These are phyloP conservation scores for Petunia axillaris DNA, from an alignment of 257 asterid species.

Conservation along the genomic window DNA sequence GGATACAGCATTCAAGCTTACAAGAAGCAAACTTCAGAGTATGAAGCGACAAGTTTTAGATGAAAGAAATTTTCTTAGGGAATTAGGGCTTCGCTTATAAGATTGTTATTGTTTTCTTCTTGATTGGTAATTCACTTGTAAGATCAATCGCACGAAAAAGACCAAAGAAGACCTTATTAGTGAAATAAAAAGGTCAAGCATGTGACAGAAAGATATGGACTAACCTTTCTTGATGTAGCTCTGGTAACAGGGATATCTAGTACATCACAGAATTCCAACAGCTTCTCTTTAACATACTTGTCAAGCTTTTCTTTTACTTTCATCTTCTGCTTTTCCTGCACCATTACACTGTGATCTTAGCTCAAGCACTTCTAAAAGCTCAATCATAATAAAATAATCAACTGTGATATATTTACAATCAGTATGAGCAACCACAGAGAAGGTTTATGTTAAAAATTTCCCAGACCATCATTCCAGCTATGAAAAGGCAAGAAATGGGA, in stretches of 20 bases:
- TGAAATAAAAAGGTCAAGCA: constrained; percentile 1
- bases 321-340: constrained; percentile 80
- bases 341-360: constrained; percentile 11
- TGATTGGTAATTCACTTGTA: not conserved
- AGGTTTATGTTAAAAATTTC: not conserved
- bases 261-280: constrained; percentile 77
- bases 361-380: not conserved
- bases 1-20: not conserved
- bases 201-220: constrained; percentile 31
- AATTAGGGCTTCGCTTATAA: not conserved
- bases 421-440: not conserved
- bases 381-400: constrained; percentile 1
- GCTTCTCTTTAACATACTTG: constrained; percentile 84
- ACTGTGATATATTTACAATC: not conserved
- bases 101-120: not conserved
- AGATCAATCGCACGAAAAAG: not conserved
- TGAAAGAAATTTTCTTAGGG: not conserved
- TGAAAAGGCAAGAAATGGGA: not conserved
- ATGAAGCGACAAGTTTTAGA: not conserved
- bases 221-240: constrained; percentile 74
- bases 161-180: not conserved
- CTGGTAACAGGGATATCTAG: constrained; percentile 73
- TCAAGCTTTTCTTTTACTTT: constrained; percentile 84
- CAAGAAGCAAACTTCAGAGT: constrained; percentile 9
- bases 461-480: constrained; percentile 1